A percentile compares a stretch with the other conserved stretches of the same genome.
These are phyloP conservation scores for Calocybe gangraenosa DNA, from an alignment of 768 basidiomycete genomes.

Conservation along the genomic window DNA sequence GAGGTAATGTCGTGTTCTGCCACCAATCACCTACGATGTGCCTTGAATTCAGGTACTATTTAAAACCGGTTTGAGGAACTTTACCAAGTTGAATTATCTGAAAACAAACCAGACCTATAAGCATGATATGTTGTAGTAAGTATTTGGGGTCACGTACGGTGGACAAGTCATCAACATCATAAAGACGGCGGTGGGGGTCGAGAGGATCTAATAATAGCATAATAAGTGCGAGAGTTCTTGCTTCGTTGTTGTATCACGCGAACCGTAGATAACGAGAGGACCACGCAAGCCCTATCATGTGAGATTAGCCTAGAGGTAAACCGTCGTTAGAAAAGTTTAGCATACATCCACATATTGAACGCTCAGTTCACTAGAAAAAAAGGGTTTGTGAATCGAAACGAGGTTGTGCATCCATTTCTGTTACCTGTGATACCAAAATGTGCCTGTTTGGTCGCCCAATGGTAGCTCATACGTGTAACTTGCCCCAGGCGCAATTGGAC, in stretches of 20 bases:
- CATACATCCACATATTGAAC: conserved; percentile 27
- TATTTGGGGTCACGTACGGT: conserved; percentile 8
- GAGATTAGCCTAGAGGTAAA: neutral
- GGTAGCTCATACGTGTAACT: conserved; percentile 34
- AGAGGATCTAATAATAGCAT: conserved; percentile 7
- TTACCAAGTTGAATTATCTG: conserved; percentile 18
- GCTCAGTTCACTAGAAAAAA: conserved; percentile 18
- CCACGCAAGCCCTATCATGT: conserved; percentile 27
- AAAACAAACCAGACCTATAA: conserved; percentile 3
- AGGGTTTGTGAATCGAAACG: neutral
- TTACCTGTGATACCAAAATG: conserved; percentile 36
- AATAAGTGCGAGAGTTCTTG: neutral
- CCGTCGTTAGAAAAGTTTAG: neutral
- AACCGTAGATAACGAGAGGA: conserved; percentile 29
- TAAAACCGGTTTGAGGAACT: conserved; percentile 11
- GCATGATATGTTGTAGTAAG: neutral
- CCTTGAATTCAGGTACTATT: conserved; percentile 24
- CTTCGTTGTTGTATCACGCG: neutral
- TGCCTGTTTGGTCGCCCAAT: conserved; percentile 33
- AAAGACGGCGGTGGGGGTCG: conserved; percentile 12
- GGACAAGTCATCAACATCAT: conserved; percentile 14
- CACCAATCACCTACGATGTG: conserved; percentile 40
- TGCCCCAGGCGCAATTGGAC: conserved; percentile 34
- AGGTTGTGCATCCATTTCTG: neutral
- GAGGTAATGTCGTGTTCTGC: conserved; percentile 17